Conservation (phyloP, 768 basidiomycete genomes). For the Galerina marginata region DNA sequence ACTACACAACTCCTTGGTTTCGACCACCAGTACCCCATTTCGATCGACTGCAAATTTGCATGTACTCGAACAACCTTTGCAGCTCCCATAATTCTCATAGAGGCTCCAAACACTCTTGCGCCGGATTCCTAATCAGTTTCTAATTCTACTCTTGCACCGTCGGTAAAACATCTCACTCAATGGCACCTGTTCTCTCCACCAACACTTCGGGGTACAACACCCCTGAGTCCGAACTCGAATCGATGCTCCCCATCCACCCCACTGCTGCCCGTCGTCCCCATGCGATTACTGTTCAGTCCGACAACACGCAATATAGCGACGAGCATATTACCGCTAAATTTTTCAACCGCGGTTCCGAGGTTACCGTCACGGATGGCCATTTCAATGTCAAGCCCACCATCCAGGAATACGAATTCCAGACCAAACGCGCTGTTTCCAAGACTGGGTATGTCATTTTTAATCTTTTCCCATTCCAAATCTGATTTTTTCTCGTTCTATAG, state of each 20-base stretch:
- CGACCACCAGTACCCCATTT: conserved; percentile 20
- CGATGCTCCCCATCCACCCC: conserved; percentile 76
- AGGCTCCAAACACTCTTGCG: conserved; percentile 83
- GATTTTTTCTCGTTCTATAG: conserved; percentile 44
- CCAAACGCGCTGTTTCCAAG: conserved; percentile 81
- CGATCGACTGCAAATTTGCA: conserved; percentile 62
- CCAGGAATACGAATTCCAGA: conserved; percentile 90
- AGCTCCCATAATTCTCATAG: conserved; percentile 87
- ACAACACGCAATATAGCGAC: conserved; percentile 80
- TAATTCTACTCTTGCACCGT: conserved; percentile 37
- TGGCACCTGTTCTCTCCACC: conserved; percentile 54
- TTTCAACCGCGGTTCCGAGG: conserved; percentile 78
- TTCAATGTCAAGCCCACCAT: conserved; percentile 81
- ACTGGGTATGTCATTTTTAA: conserved; percentile 74
- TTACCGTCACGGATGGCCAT: conserved; percentile 72
- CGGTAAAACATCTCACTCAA: conserved; percentile 38
- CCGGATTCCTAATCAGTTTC: conserved; percentile 64
- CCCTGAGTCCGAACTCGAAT: conserved; percentile 74
- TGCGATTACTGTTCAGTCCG: conserved; percentile 80
- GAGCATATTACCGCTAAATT: conserved; percentile 85
- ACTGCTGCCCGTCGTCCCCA: conserved; percentile 82
- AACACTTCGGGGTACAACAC: conserved; percentile 73
- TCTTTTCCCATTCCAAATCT: conserved; percentile 18
- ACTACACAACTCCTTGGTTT: conserved; percentile 14
- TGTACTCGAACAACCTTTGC: conserved; percentile 95